Base-by-base conservation (phyloP, 441 rosid genomes). In the Oxalis stricta region DNA sequence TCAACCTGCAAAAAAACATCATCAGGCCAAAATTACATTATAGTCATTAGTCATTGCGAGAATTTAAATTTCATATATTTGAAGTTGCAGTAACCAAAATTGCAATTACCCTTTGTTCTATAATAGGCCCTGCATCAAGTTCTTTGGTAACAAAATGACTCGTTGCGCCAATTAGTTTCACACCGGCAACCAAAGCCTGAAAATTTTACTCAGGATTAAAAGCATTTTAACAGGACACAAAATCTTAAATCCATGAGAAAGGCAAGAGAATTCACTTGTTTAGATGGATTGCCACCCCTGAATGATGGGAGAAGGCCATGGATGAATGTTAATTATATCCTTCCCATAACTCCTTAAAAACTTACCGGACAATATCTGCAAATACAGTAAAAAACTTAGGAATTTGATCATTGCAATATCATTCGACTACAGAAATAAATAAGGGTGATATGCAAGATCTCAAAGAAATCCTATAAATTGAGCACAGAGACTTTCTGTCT, bases 231-330 rank as follows among this genome's bases (percentile, higher is more conserved):
- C 41, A n/a, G 11, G 5, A 32, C 31, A 63, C 11, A 26, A 40
- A 26, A 44, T 40, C 46, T 5, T 18, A 18, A 45, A 38, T 13
- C 13, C 28, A 51, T 18, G 43, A 33, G 16, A 12, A 38, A 45
- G 33, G 44, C 8, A 46, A 18, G 41, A 46, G 29, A 38, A 24
- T n/a, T 26, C 53, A 84, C 98, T 92, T 85, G 98, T 61, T 68
- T 86, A 1, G 77, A 71, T 10, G 98, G 96, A 32, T 55, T 51
- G 34, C 93, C 71, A 10, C 96, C 96, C 64, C 69, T 85, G 61
- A 91, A 91, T 47, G 98, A 85, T 30, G 98, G 98, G 64, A 91
- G 61, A 66, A 85, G 96, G 21, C 98, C 98, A 51, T 91, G 96
- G 64, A n/a, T 91, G 98, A 60, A 85, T 91, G 68, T 91, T 91